Percentiles rank a stretch among this genome's conserved stretches.
These are phyloP conservation scores for Ganoderma lucidum DNA, from an alignment of 1,284 basidiomycete species.

Conservation along the genomic window DNA sequence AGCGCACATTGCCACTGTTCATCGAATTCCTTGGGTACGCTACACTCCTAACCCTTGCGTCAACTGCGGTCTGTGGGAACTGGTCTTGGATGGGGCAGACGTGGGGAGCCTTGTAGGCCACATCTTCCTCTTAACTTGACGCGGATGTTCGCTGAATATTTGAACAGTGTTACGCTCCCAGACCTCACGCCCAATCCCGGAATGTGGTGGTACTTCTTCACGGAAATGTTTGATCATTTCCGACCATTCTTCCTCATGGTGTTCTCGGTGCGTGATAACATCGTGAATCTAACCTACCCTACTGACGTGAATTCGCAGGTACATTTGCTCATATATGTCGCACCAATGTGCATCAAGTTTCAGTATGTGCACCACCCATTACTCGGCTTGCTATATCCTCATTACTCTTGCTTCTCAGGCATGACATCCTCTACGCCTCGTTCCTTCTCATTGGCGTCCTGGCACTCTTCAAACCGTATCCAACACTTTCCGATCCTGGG, in stretches of 20 bases:
- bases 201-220: slow-evolving; percentile 99
- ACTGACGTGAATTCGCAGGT: slow-evolving; percentile 53
- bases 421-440: slow-evolving; percentile 86
- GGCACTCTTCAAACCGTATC: slow-evolving; percentile 92
- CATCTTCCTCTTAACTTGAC: background rate
- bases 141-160: background rate
- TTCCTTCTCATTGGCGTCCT: slow-evolving; percentile 83
- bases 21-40: slow-evolving; percentile 62
- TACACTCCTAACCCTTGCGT: slow-evolving; percentile 53
- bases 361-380: slow-evolving; percentile 55
- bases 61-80: slow-evolving; percentile 63
- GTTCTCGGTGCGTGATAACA: slow-evolving; percentile 76
- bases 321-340: slow-evolving; percentile 86
- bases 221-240: slow-evolving; percentile 99
- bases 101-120: slow-evolving; percentile 81
- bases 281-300: background rate
- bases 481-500: slow-evolving; percentile 88
- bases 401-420: slow-evolving; percentile 51
- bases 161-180: slow-evolving; percentile 57
- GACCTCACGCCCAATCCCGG: slow-evolving; percentile 95
- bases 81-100: slow-evolving; percentile 77
- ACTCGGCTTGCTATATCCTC: background rate
- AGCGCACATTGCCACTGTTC: slow-evolving; percentile 48
- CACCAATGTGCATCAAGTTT: slow-evolving; percentile 90
- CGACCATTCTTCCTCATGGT: slow-evolving; percentile 94